Evolutionary conservation across 2,329 filamentous ascomycete species (phyloP).

Genomic region (Achaetomium macrosporum): DNA sequence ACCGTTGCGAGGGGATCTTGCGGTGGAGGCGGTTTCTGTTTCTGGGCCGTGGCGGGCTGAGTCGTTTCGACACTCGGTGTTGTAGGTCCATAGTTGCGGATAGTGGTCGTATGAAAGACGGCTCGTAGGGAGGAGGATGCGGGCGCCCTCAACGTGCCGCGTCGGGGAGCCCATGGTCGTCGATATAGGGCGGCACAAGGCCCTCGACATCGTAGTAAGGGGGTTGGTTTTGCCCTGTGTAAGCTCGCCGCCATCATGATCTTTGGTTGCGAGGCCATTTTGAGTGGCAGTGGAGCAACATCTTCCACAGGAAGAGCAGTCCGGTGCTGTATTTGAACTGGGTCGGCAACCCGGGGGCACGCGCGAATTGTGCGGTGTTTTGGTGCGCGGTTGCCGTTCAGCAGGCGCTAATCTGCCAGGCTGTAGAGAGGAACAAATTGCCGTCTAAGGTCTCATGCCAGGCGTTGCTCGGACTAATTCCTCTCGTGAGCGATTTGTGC

Average conservation of each 20-base stretch:
- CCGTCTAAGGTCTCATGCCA: neutral
- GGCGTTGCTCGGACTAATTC: neutral
- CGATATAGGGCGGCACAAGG: conserved; percentile 5
- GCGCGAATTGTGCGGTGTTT: conserved; percentile 13
- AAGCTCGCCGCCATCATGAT: conserved; percentile 22
- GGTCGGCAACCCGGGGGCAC: neutral
- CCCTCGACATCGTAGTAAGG: conserved; percentile 7
- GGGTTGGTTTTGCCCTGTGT: conserved; percentile 10
- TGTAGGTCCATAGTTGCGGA: conserved; percentile 6
- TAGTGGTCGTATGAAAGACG: conserved; percentile 19
- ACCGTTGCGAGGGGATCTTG: conserved; percentile 33
- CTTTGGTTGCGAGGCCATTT: conserved; percentile 21
- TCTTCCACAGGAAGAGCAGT: conserved; percentile 2
- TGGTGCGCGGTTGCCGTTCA: neutral
- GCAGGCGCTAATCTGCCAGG: no score
- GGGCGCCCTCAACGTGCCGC: neutral
- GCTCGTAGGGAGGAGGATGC: conserved; percentile 9
- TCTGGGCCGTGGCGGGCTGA: neutral
- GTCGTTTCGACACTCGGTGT: conserved; percentile 3
- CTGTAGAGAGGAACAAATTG: no score
- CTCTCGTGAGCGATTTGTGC: neutral
- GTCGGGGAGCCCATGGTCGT: conserved; percentile 10
- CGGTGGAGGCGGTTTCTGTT: conserved; percentile 5
- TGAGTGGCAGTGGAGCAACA: conserved; percentile 3
- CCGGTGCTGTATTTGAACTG: neutral